These are phyloP conservation scores for Apium graveolens DNA, from an alignment of 129 eudicot species.

Conservation along the genomic window DNA sequence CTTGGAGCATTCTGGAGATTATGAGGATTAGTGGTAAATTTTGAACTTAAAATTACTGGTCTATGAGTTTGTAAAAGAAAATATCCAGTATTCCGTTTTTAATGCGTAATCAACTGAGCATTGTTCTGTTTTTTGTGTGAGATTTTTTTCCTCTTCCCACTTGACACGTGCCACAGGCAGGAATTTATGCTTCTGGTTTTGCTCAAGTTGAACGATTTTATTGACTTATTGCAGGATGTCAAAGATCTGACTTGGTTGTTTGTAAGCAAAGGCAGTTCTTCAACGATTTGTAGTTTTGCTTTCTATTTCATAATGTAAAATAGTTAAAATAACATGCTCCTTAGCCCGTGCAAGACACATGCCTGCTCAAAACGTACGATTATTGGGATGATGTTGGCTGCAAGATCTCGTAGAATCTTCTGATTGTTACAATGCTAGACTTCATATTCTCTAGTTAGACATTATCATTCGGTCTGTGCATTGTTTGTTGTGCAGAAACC, in stretches of 20 bases:
- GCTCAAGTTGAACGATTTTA: neutral
- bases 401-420: too few relatives aligned
- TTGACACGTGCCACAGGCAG: neutral
- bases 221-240: neutral
- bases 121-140: neutral
- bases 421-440: too few relatives aligned
- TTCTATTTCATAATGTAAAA: neutral
- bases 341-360: too few relatives aligned
- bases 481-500: too few relatives aligned
- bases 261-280: neutral
- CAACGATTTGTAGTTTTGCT: neutral
- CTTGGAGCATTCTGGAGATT: conserved; percentile 85
- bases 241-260: neutral
- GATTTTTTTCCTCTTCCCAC: neutral
- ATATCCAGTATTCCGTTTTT: neutral
- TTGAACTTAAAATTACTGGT: neutral
- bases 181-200: neutral
- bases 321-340: too few relatives aligned
- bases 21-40: conserved; percentile 43
- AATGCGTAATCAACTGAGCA: neutral
- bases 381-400: too few relatives aligned
- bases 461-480: too few relatives aligned
- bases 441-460: too few relatives aligned
- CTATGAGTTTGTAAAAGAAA: too few relatives aligned
- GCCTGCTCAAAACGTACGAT: too few relatives aligned